A percentile compares a stretch with the other conserved stretches of the same genome.
Conservation (phyloP, 2,329 filamentous ascomycete species). For the Helminthosporium solani region DNA sequence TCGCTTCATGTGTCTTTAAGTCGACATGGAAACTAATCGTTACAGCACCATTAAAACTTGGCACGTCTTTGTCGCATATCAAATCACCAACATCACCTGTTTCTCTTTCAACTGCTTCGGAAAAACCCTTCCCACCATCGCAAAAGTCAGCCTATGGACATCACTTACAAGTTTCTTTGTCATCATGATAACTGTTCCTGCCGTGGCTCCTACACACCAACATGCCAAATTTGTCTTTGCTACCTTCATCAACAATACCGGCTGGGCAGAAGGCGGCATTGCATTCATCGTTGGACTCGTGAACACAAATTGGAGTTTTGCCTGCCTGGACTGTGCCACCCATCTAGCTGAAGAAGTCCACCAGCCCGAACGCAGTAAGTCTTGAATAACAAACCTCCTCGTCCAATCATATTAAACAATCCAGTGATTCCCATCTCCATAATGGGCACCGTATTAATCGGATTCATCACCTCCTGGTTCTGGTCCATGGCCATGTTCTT, state of each 20-base stretch:
- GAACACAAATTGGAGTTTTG: constrained; percentile 54
- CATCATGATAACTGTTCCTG: constrained; percentile 52
- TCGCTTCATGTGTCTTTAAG: too few species aligned
- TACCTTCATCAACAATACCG: constrained; percentile 55
- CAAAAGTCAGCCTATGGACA: constrained; percentile 48
- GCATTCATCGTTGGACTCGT: constrained; percentile 56
- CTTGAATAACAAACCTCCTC: background rate
- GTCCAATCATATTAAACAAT: background rate
- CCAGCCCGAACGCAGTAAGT: constrained; percentile 43
- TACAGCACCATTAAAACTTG: constrained; percentile 35
- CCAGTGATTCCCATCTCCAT: constrained; percentile 52
- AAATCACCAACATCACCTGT: constrained; percentile 51
- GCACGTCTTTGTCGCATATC: constrained; percentile 48
- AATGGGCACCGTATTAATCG: constrained; percentile 51
- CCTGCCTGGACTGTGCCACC: constrained; percentile 53
- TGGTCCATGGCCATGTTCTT: constrained; percentile 54
- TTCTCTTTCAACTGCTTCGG: constrained; percentile 52
- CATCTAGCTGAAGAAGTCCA: constrained; percentile 55
- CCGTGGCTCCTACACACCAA: constrained; percentile 47
- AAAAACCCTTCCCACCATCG: constrained; percentile 42
- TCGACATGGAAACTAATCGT: background rate
- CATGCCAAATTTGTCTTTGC: constrained; percentile 53
- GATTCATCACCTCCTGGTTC: constrained; percentile 52
- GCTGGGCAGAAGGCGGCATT: constrained; percentile 49
- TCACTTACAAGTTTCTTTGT: constrained; percentile 51